A percentile compares a stretch with the other conserved stretches of the same genome.
These are phyloP conservation scores for Calonectria pseudoturangicola DNA, from an alignment of 2,329 filamentous ascomycete genomes.

Conservation along the genomic window DNA sequence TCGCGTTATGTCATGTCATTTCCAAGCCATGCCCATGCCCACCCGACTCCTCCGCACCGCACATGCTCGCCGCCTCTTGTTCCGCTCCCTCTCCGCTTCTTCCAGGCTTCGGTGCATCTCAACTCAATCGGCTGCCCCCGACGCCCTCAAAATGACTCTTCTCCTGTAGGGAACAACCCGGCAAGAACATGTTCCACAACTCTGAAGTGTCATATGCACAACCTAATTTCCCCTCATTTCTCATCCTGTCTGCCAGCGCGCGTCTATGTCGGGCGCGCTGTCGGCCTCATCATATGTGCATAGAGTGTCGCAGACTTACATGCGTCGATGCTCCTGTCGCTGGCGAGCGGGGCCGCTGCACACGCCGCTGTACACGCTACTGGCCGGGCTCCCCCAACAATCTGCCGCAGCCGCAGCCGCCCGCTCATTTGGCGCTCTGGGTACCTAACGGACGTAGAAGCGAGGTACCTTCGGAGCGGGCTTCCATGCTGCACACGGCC, in stretches of 20 bases:
- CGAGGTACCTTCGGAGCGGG: slow-evolving; percentile 25
- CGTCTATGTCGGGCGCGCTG: slow-evolving; percentile 13
- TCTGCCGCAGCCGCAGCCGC: slow-evolving; percentile 28
- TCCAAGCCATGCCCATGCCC: slow-evolving; percentile 20
- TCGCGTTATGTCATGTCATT: slow-evolving; percentile 31
- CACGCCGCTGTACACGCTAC: slow-evolving; percentile 21
- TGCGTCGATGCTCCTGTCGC: slow-evolving; percentile 30
- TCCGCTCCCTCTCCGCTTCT: slow-evolving; percentile 10
- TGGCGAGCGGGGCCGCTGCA: slow-evolving; percentile 34
- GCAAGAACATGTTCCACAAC: slow-evolving; percentile 33
- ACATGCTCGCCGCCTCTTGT: slow-evolving; percentile 4
- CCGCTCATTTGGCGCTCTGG: slow-evolving; percentile 28
- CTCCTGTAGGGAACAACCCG: slow-evolving; percentile 35
- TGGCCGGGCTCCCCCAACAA: slow-evolving; percentile 20
- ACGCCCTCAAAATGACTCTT: slow-evolving; percentile 18
- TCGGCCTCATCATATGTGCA: slow-evolving; percentile 30
- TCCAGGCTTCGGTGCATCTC: neutral
- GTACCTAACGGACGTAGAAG: slow-evolving; percentile 2
- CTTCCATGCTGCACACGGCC: slow-evolving; percentile 22
- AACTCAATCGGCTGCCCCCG: slow-evolving; percentile 26
- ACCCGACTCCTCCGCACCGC: slow-evolving; percentile 15
- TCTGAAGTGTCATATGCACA: slow-evolving; percentile 35
- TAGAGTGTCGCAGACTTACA: slow-evolving; percentile 35
- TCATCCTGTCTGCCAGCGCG: slow-evolving; percentile 19
- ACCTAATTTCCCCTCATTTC: slow-evolving; percentile 29